phyloP scores from a whole-genome alignment of 139 green algal species.

The Astrephomene gubernaculifera region DNA sequence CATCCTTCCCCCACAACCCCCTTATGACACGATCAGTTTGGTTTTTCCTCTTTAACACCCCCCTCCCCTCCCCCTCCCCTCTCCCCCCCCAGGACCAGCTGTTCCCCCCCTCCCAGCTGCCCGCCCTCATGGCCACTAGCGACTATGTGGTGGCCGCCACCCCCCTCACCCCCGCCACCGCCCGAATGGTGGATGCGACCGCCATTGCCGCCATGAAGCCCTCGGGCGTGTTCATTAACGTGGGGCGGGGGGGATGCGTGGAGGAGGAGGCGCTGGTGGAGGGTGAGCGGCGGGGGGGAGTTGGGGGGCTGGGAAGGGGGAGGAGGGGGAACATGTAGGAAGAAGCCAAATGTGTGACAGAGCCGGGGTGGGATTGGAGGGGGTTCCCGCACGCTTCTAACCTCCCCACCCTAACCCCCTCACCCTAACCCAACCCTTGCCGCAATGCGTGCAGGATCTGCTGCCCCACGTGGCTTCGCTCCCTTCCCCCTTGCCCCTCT shows the following conservation, averaged over 20 bases:
- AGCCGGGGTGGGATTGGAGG: too few species aligned
- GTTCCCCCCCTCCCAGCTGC: constrained; percentile 69
- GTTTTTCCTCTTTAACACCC: too few species aligned
- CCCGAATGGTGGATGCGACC: constrained; percentile 65
- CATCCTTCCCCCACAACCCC: too few species aligned
- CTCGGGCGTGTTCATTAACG: constrained; percentile 83
- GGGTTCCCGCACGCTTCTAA: too few species aligned
- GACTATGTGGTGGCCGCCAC: constrained; percentile 86
- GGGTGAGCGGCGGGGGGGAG: constrained; percentile 44
- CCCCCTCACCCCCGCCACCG: constrained; percentile 71
- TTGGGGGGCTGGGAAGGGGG: not conserved
- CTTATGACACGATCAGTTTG: too few species aligned
- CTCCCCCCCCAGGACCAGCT: constrained; percentile 59
- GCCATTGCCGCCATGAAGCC: constrained; percentile 79
- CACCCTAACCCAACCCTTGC: too few species aligned
- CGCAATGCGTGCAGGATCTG: too few species aligned
- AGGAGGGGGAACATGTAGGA: too few species aligned
- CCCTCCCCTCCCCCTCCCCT: not conserved
- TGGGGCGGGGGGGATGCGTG: constrained; percentile 83
- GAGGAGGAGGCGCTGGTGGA: constrained; percentile 81
- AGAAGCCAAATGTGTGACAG: too few species aligned
- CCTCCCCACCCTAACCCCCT: too few species aligned
- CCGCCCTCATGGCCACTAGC: constrained; percentile 66
- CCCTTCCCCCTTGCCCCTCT: too few species aligned
- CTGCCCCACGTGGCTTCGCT: too few species aligned